A percentile compares a stretch with the other conserved stretches of the same genome.
Evolutionary conservation across 176 grass and related monocot species (phyloP).

Genomic region (Eremochloa ophiuroides): DNA sequence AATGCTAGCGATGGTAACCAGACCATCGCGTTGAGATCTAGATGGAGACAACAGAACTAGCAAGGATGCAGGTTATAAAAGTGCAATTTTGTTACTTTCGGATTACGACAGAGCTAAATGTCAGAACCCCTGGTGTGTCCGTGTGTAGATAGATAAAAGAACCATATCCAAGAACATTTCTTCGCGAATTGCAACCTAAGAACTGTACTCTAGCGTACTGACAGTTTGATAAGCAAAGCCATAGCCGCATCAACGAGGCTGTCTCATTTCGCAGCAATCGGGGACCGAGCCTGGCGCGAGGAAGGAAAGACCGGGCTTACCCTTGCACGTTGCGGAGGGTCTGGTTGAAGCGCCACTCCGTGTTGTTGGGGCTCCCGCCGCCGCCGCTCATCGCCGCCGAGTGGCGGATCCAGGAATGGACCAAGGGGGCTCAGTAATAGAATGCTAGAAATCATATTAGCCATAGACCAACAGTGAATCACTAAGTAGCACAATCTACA

Average conservation of each 20-base stretch:
- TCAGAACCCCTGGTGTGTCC: background rate
- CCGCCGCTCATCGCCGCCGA: constrained; percentile 23
- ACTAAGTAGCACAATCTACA: no score
- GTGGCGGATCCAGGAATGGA: no score
- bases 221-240: background rate
- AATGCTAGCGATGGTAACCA: background rate
- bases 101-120: background rate
- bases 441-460: no score
- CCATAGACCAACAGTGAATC: no score
- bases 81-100: background rate
- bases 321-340: constrained; percentile 91
- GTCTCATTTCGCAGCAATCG: background rate
- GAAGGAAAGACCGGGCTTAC: constrained; percentile 25
- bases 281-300: background rate
- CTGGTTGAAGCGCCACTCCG: constrained; percentile 94
- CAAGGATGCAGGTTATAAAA: background rate
- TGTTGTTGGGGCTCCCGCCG: constrained; percentile 63
- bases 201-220: background rate
- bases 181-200: background rate
- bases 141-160: no score
- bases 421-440: no score
- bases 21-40: background rate
- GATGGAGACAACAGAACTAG: background rate
- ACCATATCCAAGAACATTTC: background rate
- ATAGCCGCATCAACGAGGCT: background rate